phyloP scores from a whole-genome alignment of 2,329 filamentous ascomycete species.

The Penicillium sp. region DNA sequence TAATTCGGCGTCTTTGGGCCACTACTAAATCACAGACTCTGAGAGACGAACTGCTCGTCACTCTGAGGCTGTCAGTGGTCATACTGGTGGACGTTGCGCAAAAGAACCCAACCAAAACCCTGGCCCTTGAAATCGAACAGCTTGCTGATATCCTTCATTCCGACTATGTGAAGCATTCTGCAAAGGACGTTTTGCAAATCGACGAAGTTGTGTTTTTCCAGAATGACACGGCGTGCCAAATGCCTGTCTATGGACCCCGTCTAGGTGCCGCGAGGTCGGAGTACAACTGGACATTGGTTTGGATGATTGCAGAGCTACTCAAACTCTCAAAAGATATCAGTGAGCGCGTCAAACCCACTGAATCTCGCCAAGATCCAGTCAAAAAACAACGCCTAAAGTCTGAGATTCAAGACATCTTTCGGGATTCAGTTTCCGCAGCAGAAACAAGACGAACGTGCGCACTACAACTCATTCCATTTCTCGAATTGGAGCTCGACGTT shows the following conservation, averaged over 20 bases:
- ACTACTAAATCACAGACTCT: slow-evolving; percentile 63
- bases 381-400: slow-evolving; percentile 42
- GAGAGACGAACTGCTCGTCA: slow-evolving; percentile 76
- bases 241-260: slow-evolving; percentile 37
- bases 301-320: slow-evolving; percentile 40
- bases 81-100: slow-evolving; percentile 50
- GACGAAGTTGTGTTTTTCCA: slow-evolving; percentile 67
- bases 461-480: slow-evolving; percentile 58
- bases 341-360: slow-evolving; percentile 8
- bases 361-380: slow-evolving; percentile 19
- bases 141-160: slow-evolving; percentile 70
- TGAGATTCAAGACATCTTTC: slow-evolving; percentile 37
- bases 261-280: slow-evolving; percentile 38
- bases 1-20: slow-evolving; percentile 77
- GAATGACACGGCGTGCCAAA: slow-evolving; percentile 33
- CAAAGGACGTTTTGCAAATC: slow-evolving; percentile 73
- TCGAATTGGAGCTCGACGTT: slow-evolving; percentile 46
- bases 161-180: slow-evolving; percentile 74
- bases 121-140: slow-evolving; percentile 57
- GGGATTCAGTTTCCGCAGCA: slow-evolving; percentile 39
- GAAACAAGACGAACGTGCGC: slow-evolving; percentile 48
- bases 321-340: slow-evolving; percentile 39
- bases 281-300: slow-evolving; percentile 43
- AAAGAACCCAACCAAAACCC: slow-evolving; percentile 40
- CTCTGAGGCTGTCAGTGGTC: slow-evolving; percentile 67